These are phyloP conservation scores for Alnus rubra DNA, from an alignment of 306 rosid genomes.

Conservation along the genomic window DNA sequence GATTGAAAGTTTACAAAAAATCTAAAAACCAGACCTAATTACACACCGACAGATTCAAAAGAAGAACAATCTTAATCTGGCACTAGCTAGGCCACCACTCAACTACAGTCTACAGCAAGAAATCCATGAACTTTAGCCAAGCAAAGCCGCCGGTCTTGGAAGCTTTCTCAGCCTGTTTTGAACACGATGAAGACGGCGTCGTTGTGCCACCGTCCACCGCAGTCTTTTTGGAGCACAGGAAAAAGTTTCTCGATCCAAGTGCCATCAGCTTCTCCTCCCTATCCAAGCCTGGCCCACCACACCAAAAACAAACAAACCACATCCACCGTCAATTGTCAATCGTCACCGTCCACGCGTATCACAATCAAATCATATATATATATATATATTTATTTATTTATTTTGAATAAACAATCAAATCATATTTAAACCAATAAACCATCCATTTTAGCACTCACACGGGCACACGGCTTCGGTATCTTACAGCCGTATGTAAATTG, in stretches of 20 bases:
- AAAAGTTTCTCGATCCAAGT: conserved; percentile 82
- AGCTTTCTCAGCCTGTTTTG: conserved; percentile 42
- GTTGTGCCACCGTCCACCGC: conserved; percentile 20
- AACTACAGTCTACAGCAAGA: conserved; percentile 28
- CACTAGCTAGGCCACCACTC: too few relatives aligned
- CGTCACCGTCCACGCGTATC: neutral
- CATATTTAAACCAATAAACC: too few relatives aligned
- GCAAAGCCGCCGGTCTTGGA: conserved; percentile 45
- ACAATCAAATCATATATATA: too few relatives aligned
- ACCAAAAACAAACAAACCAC: neutral
- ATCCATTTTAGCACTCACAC: too few relatives aligned
- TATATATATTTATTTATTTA: too few relatives aligned
- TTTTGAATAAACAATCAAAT: too few relatives aligned
- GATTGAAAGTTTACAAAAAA: too few relatives aligned
- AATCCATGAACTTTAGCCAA: conserved; percentile 73
- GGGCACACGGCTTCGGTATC: too few relatives aligned
- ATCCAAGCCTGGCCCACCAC: conserved; percentile 55
- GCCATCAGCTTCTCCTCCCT: conserved; percentile 54
- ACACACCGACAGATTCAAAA: neutral
- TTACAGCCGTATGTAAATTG: too few relatives aligned
- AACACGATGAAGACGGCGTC: conserved; percentile 55
- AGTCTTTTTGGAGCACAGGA: conserved; percentile 48
- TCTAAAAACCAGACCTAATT: neutral
- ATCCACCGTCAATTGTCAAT: conserved; percentile 6
- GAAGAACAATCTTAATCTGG: neutral